phyloP scores from a whole-genome alignment of 2,329 filamentous ascomycete genomes.

The Colletotrichum coccodes region DNA sequence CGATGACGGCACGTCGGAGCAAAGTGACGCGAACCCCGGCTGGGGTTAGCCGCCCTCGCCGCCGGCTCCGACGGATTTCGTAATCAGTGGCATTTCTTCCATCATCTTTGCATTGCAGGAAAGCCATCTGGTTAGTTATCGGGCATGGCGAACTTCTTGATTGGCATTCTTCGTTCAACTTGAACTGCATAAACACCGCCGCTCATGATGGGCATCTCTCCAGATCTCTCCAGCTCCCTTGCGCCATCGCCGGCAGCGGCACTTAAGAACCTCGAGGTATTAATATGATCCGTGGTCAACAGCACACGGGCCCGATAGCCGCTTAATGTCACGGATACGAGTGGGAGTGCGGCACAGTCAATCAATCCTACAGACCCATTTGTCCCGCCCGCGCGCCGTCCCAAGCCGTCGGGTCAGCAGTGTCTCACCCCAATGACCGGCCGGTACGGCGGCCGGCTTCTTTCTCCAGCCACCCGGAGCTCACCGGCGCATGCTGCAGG shows the following conservation, averaged over 20 bases:
- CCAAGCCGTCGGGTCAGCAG: background rate
- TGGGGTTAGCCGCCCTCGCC: slow-evolving; percentile 8
- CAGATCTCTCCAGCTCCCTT: too few species aligned
- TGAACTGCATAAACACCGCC: background rate
- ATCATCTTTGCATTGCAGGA: background rate
- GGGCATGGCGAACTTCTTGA: too few species aligned
- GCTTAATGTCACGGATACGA: background rate
- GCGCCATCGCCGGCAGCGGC: too few species aligned
- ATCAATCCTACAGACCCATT: background rate
- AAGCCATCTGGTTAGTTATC: background rate
- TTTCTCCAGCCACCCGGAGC: background rate
- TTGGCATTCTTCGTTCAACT: too few species aligned
- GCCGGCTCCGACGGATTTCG: slow-evolving; percentile 15
- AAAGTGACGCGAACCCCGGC: slow-evolving; percentile 21
- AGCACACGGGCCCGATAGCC: background rate
- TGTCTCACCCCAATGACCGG: background rate
- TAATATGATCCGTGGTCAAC: background rate
- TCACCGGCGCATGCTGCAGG: background rate
- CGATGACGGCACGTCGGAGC: slow-evolving; percentile 28
- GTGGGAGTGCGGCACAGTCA: background rate
- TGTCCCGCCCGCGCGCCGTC: background rate
- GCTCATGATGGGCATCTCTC: too few species aligned
- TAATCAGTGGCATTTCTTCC: slow-evolving; percentile 10
- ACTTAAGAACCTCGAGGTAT: too few species aligned
- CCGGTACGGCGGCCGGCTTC: background rate